Evolutionary conservation across 129 eudicot genomes (phyloP).

Genomic region (Arctium minus): DNA sequence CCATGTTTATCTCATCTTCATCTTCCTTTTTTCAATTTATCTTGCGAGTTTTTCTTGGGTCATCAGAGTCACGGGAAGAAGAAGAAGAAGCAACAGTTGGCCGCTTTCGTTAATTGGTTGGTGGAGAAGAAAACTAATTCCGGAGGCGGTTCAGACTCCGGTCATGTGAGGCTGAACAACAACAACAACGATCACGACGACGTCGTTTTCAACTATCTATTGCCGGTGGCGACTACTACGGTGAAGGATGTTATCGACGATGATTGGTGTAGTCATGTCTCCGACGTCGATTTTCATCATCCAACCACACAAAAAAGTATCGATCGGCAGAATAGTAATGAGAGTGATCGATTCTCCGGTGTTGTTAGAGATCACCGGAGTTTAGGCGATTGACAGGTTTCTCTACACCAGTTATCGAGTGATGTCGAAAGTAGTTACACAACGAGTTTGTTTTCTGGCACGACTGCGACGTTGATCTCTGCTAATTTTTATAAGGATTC

Average conservation of each 20-base stretch:
- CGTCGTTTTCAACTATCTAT: slow-evolving; percentile 22
- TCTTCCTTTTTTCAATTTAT: too few relatives aligned
- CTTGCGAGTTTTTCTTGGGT: too few relatives aligned
- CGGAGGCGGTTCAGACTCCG: slow-evolving; percentile 2
- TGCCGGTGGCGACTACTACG: slow-evolving; percentile 22
- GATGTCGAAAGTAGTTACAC: slow-evolving; percentile 57
- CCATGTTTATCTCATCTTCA: too few relatives aligned
- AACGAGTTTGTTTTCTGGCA: slow-evolving; percentile 74
- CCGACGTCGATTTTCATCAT: slow-evolving; percentile 6
- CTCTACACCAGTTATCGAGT: slow-evolving; percentile 60
- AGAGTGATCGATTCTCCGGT: not conserved
- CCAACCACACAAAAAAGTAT: not conserved
- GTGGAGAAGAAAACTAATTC: slow-evolving; percentile 43
- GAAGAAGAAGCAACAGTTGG: slow-evolving; percentile 53
- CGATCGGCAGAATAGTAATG: not conserved
- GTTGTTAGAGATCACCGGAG: slow-evolving; percentile 12
- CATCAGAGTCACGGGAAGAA: slow-evolving; percentile 22
- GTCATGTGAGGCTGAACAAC: slow-evolving; percentile 42
- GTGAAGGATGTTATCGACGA: slow-evolving; percentile 20
- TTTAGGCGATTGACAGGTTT: slow-evolving; percentile 38
- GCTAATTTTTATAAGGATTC: slow-evolving; percentile 41
- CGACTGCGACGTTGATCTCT: slow-evolving; percentile 46
- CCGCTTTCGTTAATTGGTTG: slow-evolving; percentile 67
- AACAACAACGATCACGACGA: slow-evolving; percentile 1
- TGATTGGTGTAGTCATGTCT: slow-evolving; percentile 6